Percentiles rank a stretch among this genome's conserved stretches.
Conservation (phyloP, 176 grass and related monocot species). For the Thinopyrum elongatum region DNA sequence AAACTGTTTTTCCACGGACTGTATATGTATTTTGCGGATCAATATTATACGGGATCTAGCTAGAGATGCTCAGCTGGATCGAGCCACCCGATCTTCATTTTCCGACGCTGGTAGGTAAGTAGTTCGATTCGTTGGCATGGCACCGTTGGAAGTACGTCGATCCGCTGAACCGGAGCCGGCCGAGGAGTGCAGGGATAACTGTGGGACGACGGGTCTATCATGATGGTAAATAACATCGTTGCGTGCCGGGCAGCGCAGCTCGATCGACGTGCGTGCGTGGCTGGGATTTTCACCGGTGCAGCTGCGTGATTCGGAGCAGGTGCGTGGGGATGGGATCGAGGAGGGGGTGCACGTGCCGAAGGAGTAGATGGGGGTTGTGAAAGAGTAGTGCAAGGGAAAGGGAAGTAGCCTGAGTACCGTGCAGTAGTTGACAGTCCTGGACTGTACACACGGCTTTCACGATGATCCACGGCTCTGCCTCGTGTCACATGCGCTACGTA, state of each 20-base stretch:
- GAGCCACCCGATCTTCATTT: no score
- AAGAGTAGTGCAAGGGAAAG: neutral
- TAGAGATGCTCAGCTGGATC: no score
- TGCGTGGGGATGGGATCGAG: no score
- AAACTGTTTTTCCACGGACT: no score
- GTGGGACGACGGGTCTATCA: neutral
- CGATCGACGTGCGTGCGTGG: neutral
- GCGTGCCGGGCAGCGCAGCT: neutral
- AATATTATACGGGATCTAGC: no score
- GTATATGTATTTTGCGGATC: no score
- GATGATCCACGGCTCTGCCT: neutral
- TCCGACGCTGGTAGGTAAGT: neutral
- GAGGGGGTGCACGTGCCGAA: no score
- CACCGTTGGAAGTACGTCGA: no score
- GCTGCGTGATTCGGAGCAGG: no score
- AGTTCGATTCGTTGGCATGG: neutral
- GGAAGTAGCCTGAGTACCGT: neutral
- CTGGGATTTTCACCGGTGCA: neutral
- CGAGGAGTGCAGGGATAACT: neutral
- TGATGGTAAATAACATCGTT: neutral
- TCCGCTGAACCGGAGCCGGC: no score
- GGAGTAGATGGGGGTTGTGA: neutral
- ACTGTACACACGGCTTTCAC: neutral
- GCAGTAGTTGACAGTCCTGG: neutral
- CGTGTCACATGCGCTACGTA: neutral